These are phyloP conservation scores for Fonsecaea erecta DNA, from an alignment of 2,329 filamentous ascomycete species.

Conservation along the genomic window DNA sequence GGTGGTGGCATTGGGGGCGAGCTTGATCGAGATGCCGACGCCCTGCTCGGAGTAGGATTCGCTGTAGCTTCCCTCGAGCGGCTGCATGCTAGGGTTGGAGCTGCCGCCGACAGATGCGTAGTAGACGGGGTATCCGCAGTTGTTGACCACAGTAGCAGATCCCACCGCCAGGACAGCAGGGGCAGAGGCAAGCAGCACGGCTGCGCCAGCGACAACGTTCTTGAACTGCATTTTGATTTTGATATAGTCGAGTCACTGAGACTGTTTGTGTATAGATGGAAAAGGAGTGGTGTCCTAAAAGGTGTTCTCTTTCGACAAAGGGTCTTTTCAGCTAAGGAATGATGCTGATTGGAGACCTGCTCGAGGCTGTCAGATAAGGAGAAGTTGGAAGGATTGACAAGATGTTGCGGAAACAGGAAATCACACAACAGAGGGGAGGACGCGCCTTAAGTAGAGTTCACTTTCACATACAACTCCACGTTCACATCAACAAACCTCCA, in stretches of 20 bases:
- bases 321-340: slow-evolving; percentile 38
- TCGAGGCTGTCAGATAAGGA: slow-evolving; percentile 28
- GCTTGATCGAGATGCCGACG: slow-evolving; percentile 49
- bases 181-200: slow-evolving; percentile 41
- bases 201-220: slow-evolving; percentile 39
- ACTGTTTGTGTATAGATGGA: slow-evolving; percentile 5
- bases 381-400: slow-evolving; percentile 33
- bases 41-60: slow-evolving; percentile 45
- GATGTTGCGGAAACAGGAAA: slow-evolving; percentile 32
- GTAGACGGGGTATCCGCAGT: slow-evolving; percentile 45
- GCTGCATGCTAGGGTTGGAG: slow-evolving; percentile 40
- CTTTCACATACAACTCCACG: slow-evolving; percentile 11
- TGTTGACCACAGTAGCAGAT: slow-evolving; percentile 47
- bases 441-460: slow-evolving; percentile 32
- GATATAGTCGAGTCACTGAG: slow-evolving; percentile 20
- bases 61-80: slow-evolving; percentile 43
- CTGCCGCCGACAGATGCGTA: slow-evolving; percentile 47
- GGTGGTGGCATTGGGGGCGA: slow-evolving; percentile 45
- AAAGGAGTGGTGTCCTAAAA: slow-evolving; percentile 29
- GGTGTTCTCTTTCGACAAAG: slow-evolving; percentile 28
- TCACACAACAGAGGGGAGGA: slow-evolving; percentile 28
- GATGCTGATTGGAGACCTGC: slow-evolving; percentile 39
- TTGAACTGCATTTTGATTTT: slow-evolving; percentile 43
- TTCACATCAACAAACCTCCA: slow-evolving; percentile 26
- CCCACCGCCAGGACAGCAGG: slow-evolving; percentile 44